Evolutionary conservation across 2,329 filamentous ascomycete genomes (phyloP).

Genomic region (Zopfia rhizophila): DNA sequence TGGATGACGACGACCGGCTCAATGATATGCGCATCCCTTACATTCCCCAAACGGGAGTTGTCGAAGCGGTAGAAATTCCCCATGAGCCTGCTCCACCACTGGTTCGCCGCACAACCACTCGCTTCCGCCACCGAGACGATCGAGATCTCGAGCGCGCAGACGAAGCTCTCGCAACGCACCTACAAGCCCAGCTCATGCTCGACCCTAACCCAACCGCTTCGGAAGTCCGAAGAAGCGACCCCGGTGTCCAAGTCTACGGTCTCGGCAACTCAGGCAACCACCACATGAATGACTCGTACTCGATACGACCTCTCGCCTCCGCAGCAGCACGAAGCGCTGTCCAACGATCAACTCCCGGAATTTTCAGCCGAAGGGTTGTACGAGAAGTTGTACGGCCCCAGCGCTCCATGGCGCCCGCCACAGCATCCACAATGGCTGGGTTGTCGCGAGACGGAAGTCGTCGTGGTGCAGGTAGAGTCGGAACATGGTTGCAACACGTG

Average conservation of each 20-base stretch:
- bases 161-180: slow-evolving; percentile 61
- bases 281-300: slow-evolving; percentile 67
- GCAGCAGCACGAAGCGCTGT: slow-evolving; percentile 40
- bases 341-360: slow-evolving; percentile 32
- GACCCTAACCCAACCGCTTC: slow-evolving; percentile 32
- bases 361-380: slow-evolving; percentile 39
- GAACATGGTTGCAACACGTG: slow-evolving; percentile 52
- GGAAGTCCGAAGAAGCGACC: slow-evolving; percentile 46
- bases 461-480: slow-evolving; percentile 49
- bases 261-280: slow-evolving; percentile 65
- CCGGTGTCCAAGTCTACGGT: slow-evolving; percentile 60
- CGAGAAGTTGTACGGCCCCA: slow-evolving; percentile 29
- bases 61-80: slow-evolving; percentile 45
- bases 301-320: slow-evolving; percentile 27
- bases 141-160: slow-evolving; percentile 59
- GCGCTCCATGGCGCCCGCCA: slow-evolving; percentile 11
- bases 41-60: slow-evolving; percentile 32
- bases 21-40: slow-evolving; percentile 49
- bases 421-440: slow-evolving; percentile 50
- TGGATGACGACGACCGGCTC: slow-evolving; percentile 64
- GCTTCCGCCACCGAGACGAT: slow-evolving; percentile 35
- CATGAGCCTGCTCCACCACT: slow-evolving; percentile 36
- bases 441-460: slow-evolving; percentile 48
- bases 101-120: slow-evolving; percentile 38
- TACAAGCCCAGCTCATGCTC: slow-evolving; percentile 59